Evolutionary conservation across 257 asterid genomes (phyloP), one percentile per base, ranked within the genome.

Genomic region (Nicotiana paniculata): DNA sequence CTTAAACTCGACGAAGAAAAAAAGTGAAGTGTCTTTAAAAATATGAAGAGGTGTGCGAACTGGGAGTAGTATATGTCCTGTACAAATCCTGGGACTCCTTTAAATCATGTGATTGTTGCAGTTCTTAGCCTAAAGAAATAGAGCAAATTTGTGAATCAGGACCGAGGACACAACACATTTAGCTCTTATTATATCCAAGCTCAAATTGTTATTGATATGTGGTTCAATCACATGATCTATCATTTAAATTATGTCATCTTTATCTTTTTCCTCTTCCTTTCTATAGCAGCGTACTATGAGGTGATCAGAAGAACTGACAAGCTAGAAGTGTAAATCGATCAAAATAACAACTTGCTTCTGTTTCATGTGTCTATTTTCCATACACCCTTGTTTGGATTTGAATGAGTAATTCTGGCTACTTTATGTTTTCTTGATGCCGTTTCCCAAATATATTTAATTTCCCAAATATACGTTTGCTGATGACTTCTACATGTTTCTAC

Each of bases 341-440:
- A 33, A 46, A 46, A 70, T 70, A 65, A 24, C 46, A 74, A 16
- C 26, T 51, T n/a, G 21, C 35, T 33, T 48, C 15, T 75, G 62
- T 55, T 48, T 88, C 91, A 91, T 80, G 88, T 81, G 75, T 89
- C 83, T 24, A 87, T n/a, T 85, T 90, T 92, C 96, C 92, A 93
- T 63, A 92, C 57, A 72, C 24, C 24, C 24, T 21, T 21, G 24
- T 21, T 21, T 21, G 24, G 24, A 21, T 21, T 21, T 21, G 24
- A 85, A 39, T 89, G 89, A 1, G 91, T 88, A 17, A 92, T 88
- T 88, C 90, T 91, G 5, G 93, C 89, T 18, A 92, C 89, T 77
- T 86, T 90, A 78, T 85, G 90, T 66, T 86, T 88, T 3, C 70
- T 80, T 83, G 90, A 77, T 81, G 65, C 54, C 80, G 18, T 82